Base-by-base conservation (phyloP, 148 eudicot species). In the Spergularia bocconei region DNA sequence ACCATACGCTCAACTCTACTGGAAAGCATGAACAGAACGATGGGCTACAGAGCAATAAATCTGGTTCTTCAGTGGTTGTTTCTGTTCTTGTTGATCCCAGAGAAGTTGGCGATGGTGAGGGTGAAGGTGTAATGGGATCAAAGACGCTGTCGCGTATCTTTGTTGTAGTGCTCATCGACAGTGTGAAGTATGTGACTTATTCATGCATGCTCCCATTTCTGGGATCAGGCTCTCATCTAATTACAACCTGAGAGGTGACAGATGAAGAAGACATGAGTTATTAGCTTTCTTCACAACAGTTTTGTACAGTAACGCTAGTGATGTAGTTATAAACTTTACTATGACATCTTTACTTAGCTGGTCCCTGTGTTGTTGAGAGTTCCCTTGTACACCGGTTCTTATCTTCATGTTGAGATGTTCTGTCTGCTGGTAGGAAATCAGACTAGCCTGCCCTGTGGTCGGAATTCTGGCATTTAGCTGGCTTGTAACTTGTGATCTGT, bases 151-250 rank as follows among this genome's bases (percentile, higher is more conserved):
- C 97, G 29, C 80, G 97, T 80, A 90, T 95, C 60, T 95, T 90
- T 75, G 98, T 95, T 33, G 98, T 95, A 11, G 97, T 95, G 38
- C 86, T 95, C n/a, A 79, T 95, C 8, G 98, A 95, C 77, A 89
- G 98, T 62, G 93, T 95, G 39, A 95, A 90, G 88, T 95, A 95
- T 79, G 98, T 95, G 39, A 95, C 98, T 3, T 95, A 95, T 64
- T 95, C 98, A 19, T 95, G 98, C 87, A 90, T 87, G 90, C 89
- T 95, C 44, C 98, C 98, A 4, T 83, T 89, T n/a, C 75, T 79
- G 87, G 93, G 93, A 58, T 81, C 94, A 55, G 84, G 84, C 78
- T 79, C 83, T 76, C 91, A 84, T 79, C 76, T 92, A 62, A 90
- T 91, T 63, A 86, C 93, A 20, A 69, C 88, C 39, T 89, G 83